Percentiles rank a stretch among this genome's conserved stretches.
Conservation (phyloP, 768 basidiomycete species). For the Tylopilus sp. region DNA sequence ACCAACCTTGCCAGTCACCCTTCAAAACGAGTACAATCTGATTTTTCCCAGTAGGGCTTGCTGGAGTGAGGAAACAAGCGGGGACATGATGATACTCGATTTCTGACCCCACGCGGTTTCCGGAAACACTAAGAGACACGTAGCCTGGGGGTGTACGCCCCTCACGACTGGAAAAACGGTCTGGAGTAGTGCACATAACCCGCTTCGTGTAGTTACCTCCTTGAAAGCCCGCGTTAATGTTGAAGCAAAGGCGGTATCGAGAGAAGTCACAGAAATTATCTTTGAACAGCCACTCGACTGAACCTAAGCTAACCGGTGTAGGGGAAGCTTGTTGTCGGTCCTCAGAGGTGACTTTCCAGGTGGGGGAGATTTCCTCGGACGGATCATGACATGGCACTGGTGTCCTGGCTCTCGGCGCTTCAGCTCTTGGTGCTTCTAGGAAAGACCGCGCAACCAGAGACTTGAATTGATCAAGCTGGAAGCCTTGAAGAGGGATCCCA, state of each 20-base stretch:
- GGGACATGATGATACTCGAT: background rate
- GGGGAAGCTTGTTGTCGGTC: too few species aligned
- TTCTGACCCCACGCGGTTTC: background rate
- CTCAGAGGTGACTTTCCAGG: too few species aligned
- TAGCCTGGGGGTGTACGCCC: background rate
- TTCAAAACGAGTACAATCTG: background rate
- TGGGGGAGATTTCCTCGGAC: too few species aligned
- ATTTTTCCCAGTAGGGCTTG: background rate
- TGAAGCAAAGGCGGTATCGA: background rate
- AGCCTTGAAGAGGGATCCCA: too few species aligned
- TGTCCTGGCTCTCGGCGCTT: too few species aligned
- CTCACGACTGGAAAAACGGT: background rate
- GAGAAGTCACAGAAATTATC: background rate
- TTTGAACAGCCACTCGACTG: background rate
- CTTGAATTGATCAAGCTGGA: too few species aligned
- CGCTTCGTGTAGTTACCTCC: background rate
- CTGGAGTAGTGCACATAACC: background rate
- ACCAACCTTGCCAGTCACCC: background rate
- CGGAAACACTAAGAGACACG: background rate
- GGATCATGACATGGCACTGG: too few species aligned
- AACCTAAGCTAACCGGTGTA: background rate
- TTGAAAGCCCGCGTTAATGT: background rate
- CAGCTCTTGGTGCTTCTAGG: too few species aligned
- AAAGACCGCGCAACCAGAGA: too few species aligned
- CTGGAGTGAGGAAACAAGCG: background rate